phyloP scores from a whole-genome alignment of 1,284 basidiomycete genomes.

The Irpex rosettiformis region DNA sequence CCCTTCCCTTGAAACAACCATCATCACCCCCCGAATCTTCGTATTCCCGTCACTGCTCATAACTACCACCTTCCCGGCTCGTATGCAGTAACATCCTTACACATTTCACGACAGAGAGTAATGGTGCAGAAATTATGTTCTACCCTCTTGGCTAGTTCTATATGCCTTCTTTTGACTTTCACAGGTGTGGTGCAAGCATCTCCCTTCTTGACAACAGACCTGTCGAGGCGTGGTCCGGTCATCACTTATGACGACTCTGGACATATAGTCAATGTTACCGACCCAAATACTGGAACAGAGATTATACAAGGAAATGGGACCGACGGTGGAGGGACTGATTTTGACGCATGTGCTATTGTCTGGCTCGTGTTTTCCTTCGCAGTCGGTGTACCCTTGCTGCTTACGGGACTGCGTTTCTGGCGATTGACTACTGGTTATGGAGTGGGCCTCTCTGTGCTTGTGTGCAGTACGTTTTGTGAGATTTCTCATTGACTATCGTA shows the following conservation, averaged over 20 bases:
- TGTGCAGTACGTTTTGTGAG: conserved; percentile 39
- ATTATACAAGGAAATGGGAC: conserved; percentile 53
- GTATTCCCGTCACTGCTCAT: not conserved
- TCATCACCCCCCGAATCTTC: not conserved
- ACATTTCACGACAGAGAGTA: not conserved
- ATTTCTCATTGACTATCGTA: not conserved
- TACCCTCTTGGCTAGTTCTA: not conserved
- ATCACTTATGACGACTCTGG: conserved; percentile 36
- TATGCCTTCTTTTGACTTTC: not conserved
- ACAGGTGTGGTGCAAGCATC: not conserved
- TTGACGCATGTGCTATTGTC: conserved; percentile 44
- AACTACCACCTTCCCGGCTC: not conserved
- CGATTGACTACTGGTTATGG: conserved; percentile 52
- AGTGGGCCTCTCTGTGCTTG: conserved; percentile 43
- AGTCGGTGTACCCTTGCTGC: conserved; percentile 49
- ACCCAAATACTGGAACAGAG: conserved; percentile 36
- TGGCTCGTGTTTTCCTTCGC: conserved; percentile 54
- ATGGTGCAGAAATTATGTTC: not conserved
- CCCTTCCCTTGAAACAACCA: not conserved
- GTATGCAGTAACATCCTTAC: not conserved
- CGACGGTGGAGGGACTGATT: conserved; percentile 53
- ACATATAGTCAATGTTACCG: conserved; percentile 39
- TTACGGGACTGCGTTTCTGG: conserved; percentile 53
- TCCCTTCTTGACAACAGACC: not conserved
- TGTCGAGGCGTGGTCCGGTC: conserved; percentile 17